Conservation (phyloP, 306 rosid species). For the Luffa aegyptiaca region DNA sequence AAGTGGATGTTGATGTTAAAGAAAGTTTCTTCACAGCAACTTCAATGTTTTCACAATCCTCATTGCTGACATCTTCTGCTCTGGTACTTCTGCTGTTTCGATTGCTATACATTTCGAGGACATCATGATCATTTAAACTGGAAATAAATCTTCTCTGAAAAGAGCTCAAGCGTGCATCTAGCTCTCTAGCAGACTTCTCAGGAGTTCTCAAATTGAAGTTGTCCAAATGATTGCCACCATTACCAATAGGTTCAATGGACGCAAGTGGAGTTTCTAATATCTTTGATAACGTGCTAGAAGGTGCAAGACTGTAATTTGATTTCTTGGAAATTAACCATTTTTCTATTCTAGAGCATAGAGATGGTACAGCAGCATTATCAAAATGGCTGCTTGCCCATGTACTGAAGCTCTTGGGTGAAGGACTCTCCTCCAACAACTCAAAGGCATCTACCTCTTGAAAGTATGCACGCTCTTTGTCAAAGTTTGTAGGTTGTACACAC, state of each 20-base stretch:
- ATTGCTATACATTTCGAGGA: slow-evolving; percentile 16
- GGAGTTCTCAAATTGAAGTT: slow-evolving; percentile 22
- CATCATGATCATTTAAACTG: slow-evolving; percentile 9
- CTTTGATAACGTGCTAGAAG: slow-evolving; percentile 67
- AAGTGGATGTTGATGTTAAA: slow-evolving; percentile 42
- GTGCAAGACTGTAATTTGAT: slow-evolving; percentile 37
- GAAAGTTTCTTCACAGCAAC: slow-evolving; percentile 62
- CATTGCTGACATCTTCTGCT: slow-evolving; percentile 16
- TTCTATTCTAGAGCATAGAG: slow-evolving; percentile 56
- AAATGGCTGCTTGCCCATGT: slow-evolving; percentile 43
- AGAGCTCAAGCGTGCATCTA: slow-evolving; percentile 17
- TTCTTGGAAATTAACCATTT: slow-evolving; percentile 58
- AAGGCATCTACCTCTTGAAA: slow-evolving; percentile 86
- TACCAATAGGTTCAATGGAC: slow-evolving; percentile 20
- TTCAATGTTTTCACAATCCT: slow-evolving; percentile 35
- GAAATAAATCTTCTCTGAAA: slow-evolving; percentile 11
- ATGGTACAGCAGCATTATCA: slow-evolving; percentile 40
- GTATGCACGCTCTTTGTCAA: slow-evolving; percentile 62
- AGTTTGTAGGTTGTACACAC: slow-evolving; percentile 32
- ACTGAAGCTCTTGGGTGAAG: slow-evolving; percentile 70
- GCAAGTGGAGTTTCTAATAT: slow-evolving; percentile 52
- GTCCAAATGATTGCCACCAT: slow-evolving; percentile 19
- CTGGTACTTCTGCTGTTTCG: slow-evolving; percentile 10
- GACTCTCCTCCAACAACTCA: slow-evolving; percentile 87
- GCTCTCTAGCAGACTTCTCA: slow-evolving; percentile 18